phyloP scores from a whole-genome alignment of 2,329 filamentous ascomycete genomes.

The Pseudogymnoascus sp. region DNA sequence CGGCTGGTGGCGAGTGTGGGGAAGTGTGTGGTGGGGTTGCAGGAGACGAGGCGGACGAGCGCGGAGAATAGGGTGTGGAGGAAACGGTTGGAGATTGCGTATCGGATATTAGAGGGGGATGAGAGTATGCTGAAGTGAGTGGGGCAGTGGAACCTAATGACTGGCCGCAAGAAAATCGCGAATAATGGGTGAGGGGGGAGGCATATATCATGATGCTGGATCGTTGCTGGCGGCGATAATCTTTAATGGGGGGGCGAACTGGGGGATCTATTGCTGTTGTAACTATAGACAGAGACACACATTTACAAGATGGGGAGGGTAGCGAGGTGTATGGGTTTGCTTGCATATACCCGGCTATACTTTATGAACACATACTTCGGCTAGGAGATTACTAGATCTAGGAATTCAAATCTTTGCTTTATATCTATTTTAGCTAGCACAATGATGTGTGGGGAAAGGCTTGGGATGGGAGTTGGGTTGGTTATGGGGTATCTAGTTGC shows the following conservation, averaged over 20 bases:
- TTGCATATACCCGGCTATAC: slow-evolving; percentile 1
- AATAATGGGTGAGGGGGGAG: neutral
- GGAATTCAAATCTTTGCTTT: neutral
- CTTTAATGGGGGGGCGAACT: neutral
- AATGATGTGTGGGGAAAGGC: neutral
- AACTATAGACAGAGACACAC: neutral
- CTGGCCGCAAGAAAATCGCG: neutral
- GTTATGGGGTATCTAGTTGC: neutral
- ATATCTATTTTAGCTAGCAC: neutral
- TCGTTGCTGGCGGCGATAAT: neutral
- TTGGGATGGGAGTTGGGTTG: neutral
- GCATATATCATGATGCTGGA: neutral
- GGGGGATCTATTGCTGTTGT: neutral
- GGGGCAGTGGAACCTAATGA: neutral
- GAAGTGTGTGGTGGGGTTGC: slow-evolving; percentile 52
- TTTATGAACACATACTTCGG: neutral
- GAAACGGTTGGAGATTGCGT: slow-evolving; percentile 67
- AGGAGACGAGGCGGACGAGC: slow-evolving; percentile 47
- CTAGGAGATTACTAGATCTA: slow-evolving; percentile 2
- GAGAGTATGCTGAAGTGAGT: slow-evolving; percentile 34
- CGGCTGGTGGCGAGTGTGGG: slow-evolving; percentile 53
- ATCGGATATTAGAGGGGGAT: slow-evolving; percentile 64
- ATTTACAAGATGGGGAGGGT: neutral
- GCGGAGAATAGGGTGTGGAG: slow-evolving; percentile 59
- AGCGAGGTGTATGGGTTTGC: neutral